phyloP scores from a whole-genome alignment of 2,329 filamentous ascomycete genomes.

The Fonsecaea multimorphosa region DNA sequence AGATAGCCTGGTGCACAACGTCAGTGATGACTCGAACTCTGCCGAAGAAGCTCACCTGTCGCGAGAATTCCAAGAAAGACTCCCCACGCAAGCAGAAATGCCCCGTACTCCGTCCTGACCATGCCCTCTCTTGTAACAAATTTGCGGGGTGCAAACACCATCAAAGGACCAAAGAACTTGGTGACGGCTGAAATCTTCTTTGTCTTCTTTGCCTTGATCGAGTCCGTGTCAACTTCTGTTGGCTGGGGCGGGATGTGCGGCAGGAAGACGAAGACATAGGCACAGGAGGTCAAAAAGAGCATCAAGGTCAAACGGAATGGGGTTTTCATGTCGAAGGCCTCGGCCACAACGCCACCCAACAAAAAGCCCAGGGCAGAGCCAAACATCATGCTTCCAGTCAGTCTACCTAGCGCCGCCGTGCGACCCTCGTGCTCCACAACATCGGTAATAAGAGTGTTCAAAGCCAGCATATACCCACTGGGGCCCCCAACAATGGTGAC shows the following conservation, averaged over 20 bases:
- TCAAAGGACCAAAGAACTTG: slow-evolving; percentile 60
- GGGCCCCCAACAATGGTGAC: slow-evolving; percentile 73
- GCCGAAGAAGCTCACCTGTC: slow-evolving; percentile 51
- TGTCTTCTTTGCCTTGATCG: slow-evolving; percentile 39
- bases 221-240: neutral
- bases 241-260: slow-evolving; percentile 56
- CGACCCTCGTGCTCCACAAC: slow-evolving; percentile 64
- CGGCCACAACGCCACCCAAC: slow-evolving; percentile 68
- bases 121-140: slow-evolving; percentile 60
- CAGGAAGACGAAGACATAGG: slow-evolving; percentile 51
- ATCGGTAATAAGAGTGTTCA: slow-evolving; percentile 73
- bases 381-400: slow-evolving; percentile 72
- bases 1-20: slow-evolving; percentile 58
- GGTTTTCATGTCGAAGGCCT: slow-evolving; percentile 65
- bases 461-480: slow-evolving; percentile 70
- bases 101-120: slow-evolving; percentile 63
- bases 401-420: slow-evolving; percentile 68
- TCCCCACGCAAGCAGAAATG: slow-evolving; percentile 68
- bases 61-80: slow-evolving; percentile 73
- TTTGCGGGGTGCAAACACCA: slow-evolving; percentile 65
- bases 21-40: slow-evolving; percentile 6
- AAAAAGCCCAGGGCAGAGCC: slow-evolving; percentile 70
- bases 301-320: slow-evolving; percentile 70
- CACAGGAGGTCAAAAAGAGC: slow-evolving; percentile 56
- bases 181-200: slow-evolving; percentile 40